phyloP scores from a whole-genome alignment of 2,329 filamentous ascomycete genomes.

The Neofusicoccum cordaticola region DNA sequence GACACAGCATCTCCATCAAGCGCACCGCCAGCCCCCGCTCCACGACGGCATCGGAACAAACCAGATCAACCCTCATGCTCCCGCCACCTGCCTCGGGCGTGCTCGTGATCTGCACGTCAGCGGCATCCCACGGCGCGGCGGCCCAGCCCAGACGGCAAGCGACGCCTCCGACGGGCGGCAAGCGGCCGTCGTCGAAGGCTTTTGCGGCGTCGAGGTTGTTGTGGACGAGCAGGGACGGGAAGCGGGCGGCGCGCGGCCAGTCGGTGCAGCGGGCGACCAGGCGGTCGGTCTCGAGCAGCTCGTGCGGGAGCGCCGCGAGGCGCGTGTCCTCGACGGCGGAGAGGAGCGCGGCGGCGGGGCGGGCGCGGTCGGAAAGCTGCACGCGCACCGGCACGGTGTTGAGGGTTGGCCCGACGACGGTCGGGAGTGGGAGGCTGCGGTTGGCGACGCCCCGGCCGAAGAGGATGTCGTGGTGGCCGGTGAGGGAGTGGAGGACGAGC shows the following conservation, averaged over 20 bases:
- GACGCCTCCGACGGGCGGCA: slow-evolving; percentile 27
- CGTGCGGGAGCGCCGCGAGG: slow-evolving; percentile 33
- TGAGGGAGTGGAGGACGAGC: slow-evolving; percentile 57
- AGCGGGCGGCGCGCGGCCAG: slow-evolving; percentile 26
- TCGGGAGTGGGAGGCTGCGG: slow-evolving; percentile 58
- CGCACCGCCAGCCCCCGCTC: background rate
- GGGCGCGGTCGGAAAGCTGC: slow-evolving; percentile 35
- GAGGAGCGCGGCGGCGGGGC: slow-evolving; percentile 40
- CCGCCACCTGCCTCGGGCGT: background rate
- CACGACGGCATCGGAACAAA: background rate
- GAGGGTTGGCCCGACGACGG: slow-evolving; percentile 63
- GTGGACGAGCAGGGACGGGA: slow-evolving; percentile 40
- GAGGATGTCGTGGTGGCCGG: slow-evolving; percentile 46
- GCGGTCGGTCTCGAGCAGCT: slow-evolving; percentile 37
- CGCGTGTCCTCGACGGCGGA: slow-evolving; percentile 35
- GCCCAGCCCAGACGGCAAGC: slow-evolving; percentile 52
- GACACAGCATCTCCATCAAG: background rate
- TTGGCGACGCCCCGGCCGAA: slow-evolving; percentile 67
- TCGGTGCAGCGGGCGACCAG: slow-evolving; percentile 35
- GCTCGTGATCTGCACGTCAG: slow-evolving; percentile 16
- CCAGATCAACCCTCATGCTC: background rate
- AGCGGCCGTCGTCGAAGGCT: slow-evolving; percentile 52
- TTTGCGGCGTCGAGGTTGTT: slow-evolving; percentile 39
- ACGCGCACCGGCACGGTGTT: slow-evolving; percentile 66
- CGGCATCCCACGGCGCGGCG: slow-evolving; percentile 47